Conservation (phyloP, 768 basidiomycete genomes). For the Lactifluus rugatus region DNA sequence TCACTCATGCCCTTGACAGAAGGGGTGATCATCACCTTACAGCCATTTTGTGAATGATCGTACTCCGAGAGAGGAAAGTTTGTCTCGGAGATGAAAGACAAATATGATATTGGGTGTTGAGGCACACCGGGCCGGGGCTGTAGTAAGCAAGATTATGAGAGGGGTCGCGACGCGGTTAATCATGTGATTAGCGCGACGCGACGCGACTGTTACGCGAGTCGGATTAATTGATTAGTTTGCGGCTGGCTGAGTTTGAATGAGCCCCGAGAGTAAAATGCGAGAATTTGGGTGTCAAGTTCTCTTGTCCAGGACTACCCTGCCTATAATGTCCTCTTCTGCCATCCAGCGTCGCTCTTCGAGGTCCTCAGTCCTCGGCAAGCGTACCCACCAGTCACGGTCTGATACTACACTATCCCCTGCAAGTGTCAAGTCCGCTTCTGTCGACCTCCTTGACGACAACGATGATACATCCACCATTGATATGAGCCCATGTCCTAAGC, state of each 20-base stretch:
- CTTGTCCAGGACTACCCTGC: constrained; percentile 3
- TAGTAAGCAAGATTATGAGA: constrained; percentile 11
- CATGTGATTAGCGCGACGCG: constrained; percentile 20
- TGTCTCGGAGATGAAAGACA: constrained; percentile 24
- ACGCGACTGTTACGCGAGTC: constrained; percentile 13
- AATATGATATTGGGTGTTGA: too few species aligned
- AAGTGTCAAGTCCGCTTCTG: constrained; percentile 16
- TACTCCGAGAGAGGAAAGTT: constrained; percentile 27
- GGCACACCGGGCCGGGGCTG: too few species aligned
- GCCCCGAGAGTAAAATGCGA: constrained; percentile 18
- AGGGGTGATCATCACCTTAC: not conserved
- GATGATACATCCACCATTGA: constrained; percentile 39
- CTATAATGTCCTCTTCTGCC: constrained; percentile 12
- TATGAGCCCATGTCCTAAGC: constrained; percentile 55
- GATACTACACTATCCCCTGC: constrained; percentile 30
- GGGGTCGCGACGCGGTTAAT: constrained; percentile 3
- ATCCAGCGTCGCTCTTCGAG: constrained; percentile 18
- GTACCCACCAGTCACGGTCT: constrained; percentile 23
- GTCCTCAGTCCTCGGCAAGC: constrained; percentile 29
- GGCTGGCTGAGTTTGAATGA: constrained; percentile 24
- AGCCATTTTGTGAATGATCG: constrained; percentile 31
- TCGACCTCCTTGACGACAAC: constrained; percentile 12
- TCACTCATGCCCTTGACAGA: too few species aligned
- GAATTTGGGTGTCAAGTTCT: not conserved
- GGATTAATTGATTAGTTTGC: constrained; percentile 19